These are phyloP conservation scores for Nakaseomyces glabratus DNA, from an alignment of 1,139 yeast species.

Conservation along the genomic window DNA sequence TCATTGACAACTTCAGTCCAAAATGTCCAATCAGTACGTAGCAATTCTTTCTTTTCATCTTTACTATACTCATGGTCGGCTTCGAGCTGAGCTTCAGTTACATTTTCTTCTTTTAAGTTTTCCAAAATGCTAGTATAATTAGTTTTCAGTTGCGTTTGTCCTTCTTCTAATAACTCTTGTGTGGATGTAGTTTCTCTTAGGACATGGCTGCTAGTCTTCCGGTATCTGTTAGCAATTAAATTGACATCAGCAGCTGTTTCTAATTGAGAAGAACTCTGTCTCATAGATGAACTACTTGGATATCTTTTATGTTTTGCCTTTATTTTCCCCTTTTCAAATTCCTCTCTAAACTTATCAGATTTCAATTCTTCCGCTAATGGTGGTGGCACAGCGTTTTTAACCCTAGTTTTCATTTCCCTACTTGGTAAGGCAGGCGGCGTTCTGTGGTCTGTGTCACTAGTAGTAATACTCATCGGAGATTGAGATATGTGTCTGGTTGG, in stretches of 20 bases:
- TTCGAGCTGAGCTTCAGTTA: conserved; percentile 14
- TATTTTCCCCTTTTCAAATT: conserved; percentile 12
- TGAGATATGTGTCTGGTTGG: conserved; percentile 13
- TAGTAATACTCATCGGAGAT: background rate
- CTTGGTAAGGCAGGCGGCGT: conserved; percentile 4
- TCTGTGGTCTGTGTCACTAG: background rate
- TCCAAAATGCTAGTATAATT: conserved; percentile 40
- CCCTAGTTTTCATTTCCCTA: conserved; percentile 1
- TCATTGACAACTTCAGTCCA: conserved; percentile 79
- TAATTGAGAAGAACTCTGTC: conserved; percentile 13
- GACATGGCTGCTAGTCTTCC: conserved; percentile 33
- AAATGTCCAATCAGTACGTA: conserved; percentile 70
- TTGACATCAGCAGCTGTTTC: conserved; percentile 34
- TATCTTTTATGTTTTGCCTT: conserved; percentile 1
- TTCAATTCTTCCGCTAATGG: conserved; percentile 28
- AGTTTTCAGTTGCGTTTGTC: conserved; percentile 52
- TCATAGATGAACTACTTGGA: conserved; percentile 12
- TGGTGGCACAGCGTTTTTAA: conserved; percentile 27
- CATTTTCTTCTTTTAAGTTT: conserved; percentile 25
- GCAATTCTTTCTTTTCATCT: conserved; percentile 25
- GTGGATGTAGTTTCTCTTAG: conserved; percentile 31
- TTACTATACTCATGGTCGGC: conserved; percentile 12
- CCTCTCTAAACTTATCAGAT: conserved; percentile 21
- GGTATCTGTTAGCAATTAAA: conserved; percentile 35
- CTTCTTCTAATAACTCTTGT: conserved; percentile 47